These are phyloP conservation scores for Diaporthe capsici DNA, from an alignment of 2,329 filamentous ascomycete species.

Conservation along the genomic window DNA sequence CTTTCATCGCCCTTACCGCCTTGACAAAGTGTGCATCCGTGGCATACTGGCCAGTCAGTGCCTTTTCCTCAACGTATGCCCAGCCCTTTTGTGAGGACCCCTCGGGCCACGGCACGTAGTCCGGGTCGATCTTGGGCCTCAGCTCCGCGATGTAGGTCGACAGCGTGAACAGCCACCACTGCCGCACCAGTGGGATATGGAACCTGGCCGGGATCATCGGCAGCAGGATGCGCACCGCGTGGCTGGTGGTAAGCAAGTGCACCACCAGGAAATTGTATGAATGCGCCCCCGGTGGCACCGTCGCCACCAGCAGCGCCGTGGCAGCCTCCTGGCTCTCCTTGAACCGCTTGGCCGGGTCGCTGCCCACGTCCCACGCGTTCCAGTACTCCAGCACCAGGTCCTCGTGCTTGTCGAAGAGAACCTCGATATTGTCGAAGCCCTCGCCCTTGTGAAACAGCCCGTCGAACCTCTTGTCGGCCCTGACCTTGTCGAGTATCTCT, in stretches of 20 bases:
- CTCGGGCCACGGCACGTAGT: conserved; percentile 66
- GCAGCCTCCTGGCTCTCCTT: conserved; percentile 76
- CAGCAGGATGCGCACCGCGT: conserved; percentile 89
- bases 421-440: conserved; percentile 74
- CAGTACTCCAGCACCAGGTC: conserved; percentile 85
- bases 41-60: conserved; percentile 75
- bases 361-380: conserved; percentile 83
- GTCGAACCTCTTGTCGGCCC: conserved; percentile 78
- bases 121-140: conserved; percentile 79
- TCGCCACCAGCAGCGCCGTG: conserved; percentile 73
- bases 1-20: conserved; percentile 80
- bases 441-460: conserved; percentile 69
- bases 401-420: conserved; percentile 78
- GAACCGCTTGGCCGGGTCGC: conserved; percentile 81
- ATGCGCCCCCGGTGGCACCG: conserved; percentile 69
- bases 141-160: conserved; percentile 82
- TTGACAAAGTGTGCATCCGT: conserved; percentile 90
- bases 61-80: conserved; percentile 81
- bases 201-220: conserved; percentile 81
- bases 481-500: conserved; percentile 79
- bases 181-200: conserved; percentile 80
- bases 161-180: conserved; percentile 92
- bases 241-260: conserved; percentile 86
- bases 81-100: conserved; percentile 79
- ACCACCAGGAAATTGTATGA: conserved; percentile 87